Conservation (phyloP, 768 basidiomycete species). For the Pleurotus djamor region DNA sequence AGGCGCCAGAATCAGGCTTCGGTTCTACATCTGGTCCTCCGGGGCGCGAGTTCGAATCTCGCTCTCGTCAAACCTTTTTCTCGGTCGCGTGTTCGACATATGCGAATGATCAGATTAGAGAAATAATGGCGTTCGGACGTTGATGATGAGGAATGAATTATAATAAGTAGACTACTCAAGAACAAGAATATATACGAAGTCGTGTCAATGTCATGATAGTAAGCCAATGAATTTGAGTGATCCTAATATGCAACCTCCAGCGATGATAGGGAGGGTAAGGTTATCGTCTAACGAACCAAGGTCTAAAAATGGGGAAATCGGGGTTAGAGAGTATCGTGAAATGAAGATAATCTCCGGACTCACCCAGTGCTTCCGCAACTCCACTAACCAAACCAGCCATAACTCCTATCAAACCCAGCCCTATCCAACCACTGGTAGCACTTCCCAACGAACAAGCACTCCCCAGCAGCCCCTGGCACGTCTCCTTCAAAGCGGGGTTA, state of each 20-base stretch:
- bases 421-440: conserved; percentile 37
- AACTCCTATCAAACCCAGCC: conserved; percentile 53
- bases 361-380: conserved; percentile 87
- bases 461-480: conserved; percentile 2
- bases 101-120: neutral
- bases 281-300: conserved; percentile 88
- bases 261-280: conserved; percentile 83
- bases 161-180: neutral
- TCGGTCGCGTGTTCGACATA: neutral
- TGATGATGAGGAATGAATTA: no score
- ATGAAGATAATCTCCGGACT: conserved; percentile 1
- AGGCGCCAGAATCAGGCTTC: conserved; percentile 3
- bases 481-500: neutral
- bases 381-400: conserved; percentile 80
- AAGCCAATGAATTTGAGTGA: conserved; percentile 39
- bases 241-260: conserved; percentile 59
- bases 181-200: neutral
- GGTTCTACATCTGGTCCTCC: conserved; percentile 12
- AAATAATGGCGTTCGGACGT: no score
- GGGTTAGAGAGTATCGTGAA: conserved; percentile 2
- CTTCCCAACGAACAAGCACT: conserved; percentile 13
- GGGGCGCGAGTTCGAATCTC: conserved; percentile 17
- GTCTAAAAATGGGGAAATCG: conserved; percentile 43
- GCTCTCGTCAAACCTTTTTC: conserved; percentile 11
- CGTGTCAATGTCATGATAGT: conserved; percentile 15